Evolutionary conservation across 139 green algal species (phyloP).

Genomic region (Picochlorum costavermella): DNA sequence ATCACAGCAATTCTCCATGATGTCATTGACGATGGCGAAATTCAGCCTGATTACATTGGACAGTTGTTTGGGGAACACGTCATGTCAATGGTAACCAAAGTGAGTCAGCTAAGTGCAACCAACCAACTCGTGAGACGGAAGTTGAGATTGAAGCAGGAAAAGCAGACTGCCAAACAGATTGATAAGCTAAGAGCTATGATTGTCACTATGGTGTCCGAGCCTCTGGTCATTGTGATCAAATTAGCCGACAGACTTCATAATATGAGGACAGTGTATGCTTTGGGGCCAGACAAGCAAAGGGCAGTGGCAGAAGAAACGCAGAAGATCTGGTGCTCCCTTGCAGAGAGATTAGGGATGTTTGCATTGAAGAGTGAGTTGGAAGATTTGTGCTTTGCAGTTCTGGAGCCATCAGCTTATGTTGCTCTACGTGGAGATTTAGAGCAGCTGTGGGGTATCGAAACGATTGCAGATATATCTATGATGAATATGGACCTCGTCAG

Average conservation of each 20-base stretch:
- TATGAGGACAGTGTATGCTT: conserved; percentile 86
- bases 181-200: conserved; percentile 54
- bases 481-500: background rate
- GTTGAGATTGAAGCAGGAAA: conserved; percentile 37
- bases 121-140: conserved; percentile 78
- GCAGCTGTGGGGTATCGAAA: conserved; percentile 30
- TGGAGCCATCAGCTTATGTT: conserved; percentile 57
- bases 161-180: conserved; percentile 29
- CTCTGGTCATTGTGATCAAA: conserved; percentile 87
- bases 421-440: conserved; percentile 42
- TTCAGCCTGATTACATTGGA: conserved; percentile 42
- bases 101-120: conserved; percentile 74
- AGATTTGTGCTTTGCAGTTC: conserved; percentile 92
- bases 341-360: conserved; percentile 85
- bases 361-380: conserved; percentile 82
- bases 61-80: conserved; percentile 61
- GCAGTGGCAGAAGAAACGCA: conserved; percentile 80
- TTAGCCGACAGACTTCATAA: conserved; percentile 95
- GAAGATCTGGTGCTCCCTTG: conserved; percentile 85
- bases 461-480: conserved; percentile 6
- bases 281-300: conserved; percentile 59
- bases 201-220: conserved; percentile 66
- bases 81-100: conserved; percentile 61
- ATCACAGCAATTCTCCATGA: conserved; percentile 87
- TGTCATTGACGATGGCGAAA: conserved; percentile 82